Base-by-base conservation (phyloP, 2,329 filamentous ascomycete genomes). In the Colletotrichum spinosum region DNA sequence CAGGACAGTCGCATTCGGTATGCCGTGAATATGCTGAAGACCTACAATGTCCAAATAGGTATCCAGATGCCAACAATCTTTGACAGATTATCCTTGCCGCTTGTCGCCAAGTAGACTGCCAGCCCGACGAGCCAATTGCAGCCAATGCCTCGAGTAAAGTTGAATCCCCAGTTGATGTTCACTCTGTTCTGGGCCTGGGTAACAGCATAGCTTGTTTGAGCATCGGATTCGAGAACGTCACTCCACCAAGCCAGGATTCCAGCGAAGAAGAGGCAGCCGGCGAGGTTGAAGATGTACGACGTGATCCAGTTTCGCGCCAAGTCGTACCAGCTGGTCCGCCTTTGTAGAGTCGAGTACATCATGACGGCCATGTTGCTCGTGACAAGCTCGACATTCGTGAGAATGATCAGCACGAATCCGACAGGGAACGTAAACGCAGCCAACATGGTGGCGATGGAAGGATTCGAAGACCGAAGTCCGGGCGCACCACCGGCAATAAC, bases 291-390 rank as follows among this genome's bases (percentile, higher is more conserved):
- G 37, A 61, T 15, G n/a, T 55, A 61, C 11, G 15, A 25, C 2
- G 44, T 45, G 9, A 39, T 35, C 58, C 58, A 61, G 35, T 55
- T 61, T 34, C 42, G 48, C 6, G 37, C 25, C 12, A 55, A 52
- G 7, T 55, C 51, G 25, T 55, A 50, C 51, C 58, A 61, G 8
- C 15, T 44, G 11, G 51, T 61, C 51, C 37, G 48, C 8, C 8
- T 35, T 12, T 61, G 51, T 11, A 61, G 33, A 3, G 51, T 61
- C 17, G 51, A 17, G 2, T 61, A 61, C 51, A 55, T 55, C 37
- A 50, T 49, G n/a, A 61, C 44, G 13, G 58, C 51, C 58, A 55
- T 61, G 51, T 61, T 61, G 37, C 58, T 61, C 13, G 51, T 60
- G 1, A 60, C 57, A 12, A 60, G 35, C 35, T 60, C 57, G 5